These are phyloP conservation scores for Stentor coeruleus DNA, from an alignment of 73 alveolate genomes.

Conservation along the genomic window DNA sequence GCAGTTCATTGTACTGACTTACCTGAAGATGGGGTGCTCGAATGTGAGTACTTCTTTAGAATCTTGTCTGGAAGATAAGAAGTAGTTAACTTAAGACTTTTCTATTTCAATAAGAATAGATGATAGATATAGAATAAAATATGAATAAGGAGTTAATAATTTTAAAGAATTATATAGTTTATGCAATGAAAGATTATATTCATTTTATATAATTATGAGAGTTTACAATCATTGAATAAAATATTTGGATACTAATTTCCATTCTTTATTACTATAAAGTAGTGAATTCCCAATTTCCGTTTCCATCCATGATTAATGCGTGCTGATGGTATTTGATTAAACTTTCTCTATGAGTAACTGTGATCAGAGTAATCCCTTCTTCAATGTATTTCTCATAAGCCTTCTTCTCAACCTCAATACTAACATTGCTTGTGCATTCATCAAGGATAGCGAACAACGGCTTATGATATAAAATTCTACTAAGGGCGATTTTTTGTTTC, in stretches of 20 bases:
- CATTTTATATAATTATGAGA: too few relatives aligned
- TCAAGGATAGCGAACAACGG: slow-evolving; percentile 88
- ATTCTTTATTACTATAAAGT: slow-evolving; percentile 14
- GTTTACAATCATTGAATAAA: too few relatives aligned
- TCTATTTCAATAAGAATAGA: too few relatives aligned
- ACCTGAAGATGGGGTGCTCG: slow-evolving; percentile 95
- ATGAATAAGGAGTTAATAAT: too few relatives aligned
- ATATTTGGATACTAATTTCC: slow-evolving; percentile 25
- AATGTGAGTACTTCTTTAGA: slow-evolving; percentile 38
- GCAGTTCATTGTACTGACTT: slow-evolving; percentile 98
- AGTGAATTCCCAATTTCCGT: slow-evolving; percentile 50
- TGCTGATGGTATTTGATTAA: slow-evolving; percentile 85
- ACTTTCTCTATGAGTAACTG: slow-evolving; percentile 85
- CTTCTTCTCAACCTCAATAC: slow-evolving; percentile 77
- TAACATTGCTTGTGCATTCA: slow-evolving; percentile 88
- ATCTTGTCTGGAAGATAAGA: slow-evolving; percentile 10
- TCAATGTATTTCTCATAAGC: slow-evolving; percentile 66
- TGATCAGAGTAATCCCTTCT: slow-evolving; percentile 79
- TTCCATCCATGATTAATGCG: slow-evolving; percentile 75
- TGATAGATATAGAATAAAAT: too few relatives aligned
- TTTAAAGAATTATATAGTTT: too few relatives aligned
- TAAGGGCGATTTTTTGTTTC: slow-evolving; percentile 90
- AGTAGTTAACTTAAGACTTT: too few relatives aligned
- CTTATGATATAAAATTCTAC: slow-evolving; percentile 85
- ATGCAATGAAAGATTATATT: too few relatives aligned